Base-by-base conservation (phyloP, 2,329 filamentous ascomycete species). In the Exophiala dermatitidis region DNA sequence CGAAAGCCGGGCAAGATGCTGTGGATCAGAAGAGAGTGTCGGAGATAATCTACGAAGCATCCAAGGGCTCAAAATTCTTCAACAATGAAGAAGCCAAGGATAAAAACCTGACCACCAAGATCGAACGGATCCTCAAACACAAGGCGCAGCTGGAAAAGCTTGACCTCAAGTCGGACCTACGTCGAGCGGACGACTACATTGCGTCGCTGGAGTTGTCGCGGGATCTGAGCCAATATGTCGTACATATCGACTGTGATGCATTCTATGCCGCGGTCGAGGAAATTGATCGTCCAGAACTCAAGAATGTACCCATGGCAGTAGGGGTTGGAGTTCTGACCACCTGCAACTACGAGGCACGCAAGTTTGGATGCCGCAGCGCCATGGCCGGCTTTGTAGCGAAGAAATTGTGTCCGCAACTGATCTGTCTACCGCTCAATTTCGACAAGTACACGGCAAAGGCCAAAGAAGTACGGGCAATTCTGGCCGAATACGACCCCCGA, bases 351-450 rank as follows among this genome's bases (percentile, higher is more conserved):
- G 78, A 86, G 62, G 93, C 93, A 1, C 80, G 93, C 19, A 88
- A 88, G 63, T 97, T 86, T 68, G 93, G 93, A 10, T 93, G 89
- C 62, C 82, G 93, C 33, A 94, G 88, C 62, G 93, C 90, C 19
- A 98, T 98, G 93, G 93, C 93, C 4, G 83, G 86, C 3, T 97
- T 97, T 65, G 90, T 97, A 31, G 93, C 93, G 9, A 90, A 87
- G 75, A 95, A 95, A 69, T 77, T 98, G 1, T 98, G 93, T 59
- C 93, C 93, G 0, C 76, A 90, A 53, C 77, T 98, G 31, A 79
- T 95, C 12, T 80, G 90, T 48, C 71, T 98, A 9, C 88, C 88
- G 4, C 77, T 89, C 55, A 94, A 95, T 66, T 95, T 94, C 64
- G 80, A 85, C 44, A 97, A 97, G 66, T 98, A 98, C 66, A 86